Conservation (phyloP, 1,284 basidiomycete genomes). For the Apiotrichum domesticum region DNA sequence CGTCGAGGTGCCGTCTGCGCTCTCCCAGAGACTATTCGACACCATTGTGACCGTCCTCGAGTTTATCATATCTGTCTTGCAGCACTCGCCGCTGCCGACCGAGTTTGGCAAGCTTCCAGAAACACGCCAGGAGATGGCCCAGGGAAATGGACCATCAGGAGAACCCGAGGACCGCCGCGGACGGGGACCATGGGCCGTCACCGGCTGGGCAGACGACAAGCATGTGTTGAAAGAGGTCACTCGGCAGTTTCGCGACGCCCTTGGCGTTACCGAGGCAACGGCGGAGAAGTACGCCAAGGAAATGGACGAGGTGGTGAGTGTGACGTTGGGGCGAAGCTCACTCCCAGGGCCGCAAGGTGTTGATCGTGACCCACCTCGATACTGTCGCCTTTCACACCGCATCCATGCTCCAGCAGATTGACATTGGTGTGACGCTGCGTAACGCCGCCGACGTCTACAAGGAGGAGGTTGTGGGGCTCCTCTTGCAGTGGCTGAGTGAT, state of each 20-base stretch:
- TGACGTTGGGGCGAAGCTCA: background rate
- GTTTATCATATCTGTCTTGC: constrained; percentile 77
- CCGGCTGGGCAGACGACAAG: constrained; percentile 97
- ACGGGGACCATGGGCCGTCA: constrained; percentile 72
- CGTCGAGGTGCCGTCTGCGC: constrained; percentile 49
- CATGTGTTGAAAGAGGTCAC: constrained; percentile 89
- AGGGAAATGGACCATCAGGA: constrained; percentile 20
- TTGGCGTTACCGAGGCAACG: constrained; percentile 48
- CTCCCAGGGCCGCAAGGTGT: constrained; percentile 67
- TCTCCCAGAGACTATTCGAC: constrained; percentile 64
- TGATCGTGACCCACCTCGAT: constrained; percentile 69
- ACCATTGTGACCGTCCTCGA: constrained; percentile 73
- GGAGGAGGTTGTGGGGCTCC: constrained; percentile 75
- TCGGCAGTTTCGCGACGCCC: constrained; percentile 66
- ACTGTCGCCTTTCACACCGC: constrained; percentile 70
- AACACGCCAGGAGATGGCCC: constrained; percentile 55
- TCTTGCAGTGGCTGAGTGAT: constrained; percentile 81
- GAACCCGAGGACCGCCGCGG: constrained; percentile 27
- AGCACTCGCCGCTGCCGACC: constrained; percentile 75
- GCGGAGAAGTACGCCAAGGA: constrained; percentile 58
- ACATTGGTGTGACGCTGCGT: constrained; percentile 84
- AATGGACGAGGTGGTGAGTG: constrained; percentile 53
- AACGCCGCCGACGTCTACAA: constrained; percentile 82
- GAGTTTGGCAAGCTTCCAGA: constrained; percentile 53
- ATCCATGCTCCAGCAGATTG: constrained; percentile 74